Percentiles rank a stretch among this genome's conserved stretches.
Conservation (phyloP, 2,329 filamentous ascomycete species). For the Mycogone perniciosa region DNA sequence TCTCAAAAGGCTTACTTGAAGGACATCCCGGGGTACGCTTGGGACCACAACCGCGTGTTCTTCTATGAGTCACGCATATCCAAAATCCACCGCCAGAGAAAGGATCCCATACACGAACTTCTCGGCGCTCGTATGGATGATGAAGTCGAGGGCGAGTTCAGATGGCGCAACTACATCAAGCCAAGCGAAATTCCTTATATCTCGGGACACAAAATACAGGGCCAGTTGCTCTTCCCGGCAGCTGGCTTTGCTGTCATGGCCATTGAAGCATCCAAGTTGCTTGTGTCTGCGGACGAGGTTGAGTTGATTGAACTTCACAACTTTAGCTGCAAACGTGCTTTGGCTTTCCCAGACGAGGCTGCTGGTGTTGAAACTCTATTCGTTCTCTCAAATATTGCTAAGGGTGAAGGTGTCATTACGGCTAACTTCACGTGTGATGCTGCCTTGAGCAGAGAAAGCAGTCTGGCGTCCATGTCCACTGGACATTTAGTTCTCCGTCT, state of each 20-base stretch:
- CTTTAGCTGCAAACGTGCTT: neutral
- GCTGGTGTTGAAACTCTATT: neutral
- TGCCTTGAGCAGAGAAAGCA: slow-evolving; percentile 10
- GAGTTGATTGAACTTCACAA: neutral
- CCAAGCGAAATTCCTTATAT: neutral
- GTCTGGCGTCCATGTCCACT: slow-evolving; percentile 9
- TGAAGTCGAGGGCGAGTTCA: neutral
- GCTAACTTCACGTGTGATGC: neutral
- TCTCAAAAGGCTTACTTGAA: neutral
- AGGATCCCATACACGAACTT: neutral
- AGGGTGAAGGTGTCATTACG: neutral
- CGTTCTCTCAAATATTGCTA: neutral
- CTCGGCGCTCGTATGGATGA: neutral
- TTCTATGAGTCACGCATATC: slow-evolving; percentile 25
- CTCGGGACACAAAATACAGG: slow-evolving; percentile 3
- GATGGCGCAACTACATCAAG: slow-evolving; percentile 1
- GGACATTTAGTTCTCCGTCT: neutral
- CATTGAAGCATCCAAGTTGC: neutral
- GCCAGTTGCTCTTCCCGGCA: slow-evolving; percentile 5
- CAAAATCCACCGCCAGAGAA: neutral
- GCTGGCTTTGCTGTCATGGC: slow-evolving; percentile 6
- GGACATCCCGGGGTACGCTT: slow-evolving; percentile 13
- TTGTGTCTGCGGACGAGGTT: neutral
- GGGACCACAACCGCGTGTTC: slow-evolving; percentile 31
- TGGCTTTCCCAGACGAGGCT: neutral